phyloP scores from a whole-genome alignment of 305 asterid genomes.

The Euphrasia arctica region DNA sequence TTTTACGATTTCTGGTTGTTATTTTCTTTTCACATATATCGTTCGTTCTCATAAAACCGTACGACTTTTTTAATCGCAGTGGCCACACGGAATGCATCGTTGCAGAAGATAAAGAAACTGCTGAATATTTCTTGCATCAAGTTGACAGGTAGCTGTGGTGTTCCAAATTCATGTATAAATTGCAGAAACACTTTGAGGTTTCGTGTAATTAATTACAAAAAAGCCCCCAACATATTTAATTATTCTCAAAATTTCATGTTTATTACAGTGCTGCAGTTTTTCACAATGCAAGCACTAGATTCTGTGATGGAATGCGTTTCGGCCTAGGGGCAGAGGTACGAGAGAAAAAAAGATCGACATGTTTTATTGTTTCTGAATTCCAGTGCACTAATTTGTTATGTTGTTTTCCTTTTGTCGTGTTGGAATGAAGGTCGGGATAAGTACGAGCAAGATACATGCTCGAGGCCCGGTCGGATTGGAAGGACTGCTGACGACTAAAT shows the following conservation, averaged over 20 bases:
- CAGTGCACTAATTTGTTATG: background rate
- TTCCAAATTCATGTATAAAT: background rate
- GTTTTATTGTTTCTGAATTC: background rate
- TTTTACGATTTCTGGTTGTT: conserved; percentile 1
- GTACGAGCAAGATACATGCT: conserved; percentile 71
- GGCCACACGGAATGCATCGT: conserved; percentile 70
- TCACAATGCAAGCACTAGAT: conserved; percentile 54
- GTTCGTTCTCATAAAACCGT: no score
- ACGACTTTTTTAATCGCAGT: conserved; percentile 30
- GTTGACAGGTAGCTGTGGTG: conserved; percentile 46
- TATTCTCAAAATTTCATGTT: conserved; percentile 7
- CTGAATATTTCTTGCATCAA: conserved; percentile 43
- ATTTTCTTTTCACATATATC: background rate
- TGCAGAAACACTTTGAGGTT: background rate
- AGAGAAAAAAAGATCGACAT: background rate
- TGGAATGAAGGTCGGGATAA: conserved; percentile 53
- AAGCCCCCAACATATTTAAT: background rate
- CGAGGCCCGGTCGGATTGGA: conserved; percentile 78
- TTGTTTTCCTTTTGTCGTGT: background rate
- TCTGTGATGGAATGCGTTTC: conserved; percentile 49
- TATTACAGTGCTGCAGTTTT: conserved; percentile 62
- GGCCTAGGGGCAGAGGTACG: conserved; percentile 67
- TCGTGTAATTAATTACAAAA: background rate
- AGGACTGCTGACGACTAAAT: conserved; percentile 59
- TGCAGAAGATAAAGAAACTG: conserved; percentile 49